These are phyloP conservation scores for Chlamydomonas reinhardtii DNA, from an alignment of 163 green algal genomes.

Conservation along the genomic window DNA sequence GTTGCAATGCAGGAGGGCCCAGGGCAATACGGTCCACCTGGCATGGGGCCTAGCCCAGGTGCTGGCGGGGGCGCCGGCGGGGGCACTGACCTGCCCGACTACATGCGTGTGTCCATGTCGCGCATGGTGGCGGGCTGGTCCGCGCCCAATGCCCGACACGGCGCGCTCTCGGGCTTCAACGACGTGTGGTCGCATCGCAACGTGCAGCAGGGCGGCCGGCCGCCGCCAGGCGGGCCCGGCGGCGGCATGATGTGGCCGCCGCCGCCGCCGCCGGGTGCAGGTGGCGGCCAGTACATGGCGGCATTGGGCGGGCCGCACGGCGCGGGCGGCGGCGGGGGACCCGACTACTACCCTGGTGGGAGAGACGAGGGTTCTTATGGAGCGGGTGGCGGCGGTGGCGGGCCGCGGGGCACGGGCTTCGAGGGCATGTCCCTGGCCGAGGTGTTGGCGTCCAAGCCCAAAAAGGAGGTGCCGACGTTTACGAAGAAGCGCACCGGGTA, in stretches of 20 bases:
- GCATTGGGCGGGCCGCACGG: neutral
- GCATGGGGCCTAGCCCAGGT: neutral
- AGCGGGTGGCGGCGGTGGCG: neutral
- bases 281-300: neutral
- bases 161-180: slow-evolving; percentile 46
- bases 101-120: slow-evolving; percentile 48
- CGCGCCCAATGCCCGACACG: slow-evolving; percentile 40
- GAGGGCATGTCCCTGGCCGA: slow-evolving; percentile 46
- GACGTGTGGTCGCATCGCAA: slow-evolving; percentile 52
- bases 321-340: too few relatives aligned
- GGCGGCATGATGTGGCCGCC: neutral
- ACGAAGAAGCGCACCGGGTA: slow-evolving; percentile 15
- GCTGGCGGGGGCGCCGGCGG: neutral
- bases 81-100: slow-evolving; percentile 43
- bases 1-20: too few relatives aligned
- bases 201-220: neutral
- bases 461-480: slow-evolving; percentile 39
- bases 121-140: slow-evolving; percentile 50
- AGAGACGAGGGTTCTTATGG: neutral
- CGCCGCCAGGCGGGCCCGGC: too few relatives aligned
- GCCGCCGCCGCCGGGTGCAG: too few relatives aligned
- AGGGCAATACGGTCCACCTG: too few relatives aligned
- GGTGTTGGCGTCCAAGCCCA: slow-evolving; percentile 39
- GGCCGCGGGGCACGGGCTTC: slow-evolving; percentile 8
- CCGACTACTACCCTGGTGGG: neutral